Percentiles rank a stretch among this genome's conserved stretches.
Evolutionary conservation across 1,284 basidiomycete species (phyloP).

Genomic region (Ustilago curta): DNA sequence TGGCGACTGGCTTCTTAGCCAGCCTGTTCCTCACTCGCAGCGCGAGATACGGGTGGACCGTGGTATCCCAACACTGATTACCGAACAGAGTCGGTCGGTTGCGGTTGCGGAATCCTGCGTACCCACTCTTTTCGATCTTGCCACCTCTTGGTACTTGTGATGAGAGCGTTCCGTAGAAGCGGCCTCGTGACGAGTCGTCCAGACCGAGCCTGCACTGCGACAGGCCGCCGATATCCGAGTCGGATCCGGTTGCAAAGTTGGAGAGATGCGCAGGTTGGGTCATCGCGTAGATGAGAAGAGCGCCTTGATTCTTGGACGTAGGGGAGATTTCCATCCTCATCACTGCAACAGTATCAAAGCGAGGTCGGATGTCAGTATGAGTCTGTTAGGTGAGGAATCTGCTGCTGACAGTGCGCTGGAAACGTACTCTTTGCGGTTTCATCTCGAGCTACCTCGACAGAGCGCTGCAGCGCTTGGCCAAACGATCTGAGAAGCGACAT

Average conservation of each 20-base stretch:
- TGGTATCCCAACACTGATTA: conserved; percentile 82
- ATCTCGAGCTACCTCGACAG: conserved; percentile 54
- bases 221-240: conserved; percentile 86
- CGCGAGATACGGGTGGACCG: conserved; percentile 80
- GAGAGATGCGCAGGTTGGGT: conserved; percentile 44
- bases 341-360: conserved; percentile 17
- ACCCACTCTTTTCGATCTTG: conserved; percentile 71
- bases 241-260: conserved; percentile 79
- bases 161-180: conserved; percentile 69
- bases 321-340: conserved; percentile 66
- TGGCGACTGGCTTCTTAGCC: conserved; percentile 29
- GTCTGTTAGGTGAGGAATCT: background rate
- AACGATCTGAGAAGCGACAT: conserved; percentile 58
- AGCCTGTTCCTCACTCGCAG: conserved; percentile 76
- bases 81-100: conserved; percentile 79
- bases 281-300: conserved; percentile 56
- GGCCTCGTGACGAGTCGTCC: conserved; percentile 55
- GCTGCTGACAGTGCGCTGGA: background rate
- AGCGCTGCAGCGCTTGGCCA: conserved; percentile 58
- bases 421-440: conserved; percentile 58
- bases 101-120: conserved; percentile 84
- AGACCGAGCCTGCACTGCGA: conserved; percentile 73
- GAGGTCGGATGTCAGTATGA: conserved; percentile 10
- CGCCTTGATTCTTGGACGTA: conserved; percentile 42
- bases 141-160: conserved; percentile 67